phyloP scores from a whole-genome alignment of 1,284 basidiomycete genomes.

The Garcileccinum viscosum region DNA sequence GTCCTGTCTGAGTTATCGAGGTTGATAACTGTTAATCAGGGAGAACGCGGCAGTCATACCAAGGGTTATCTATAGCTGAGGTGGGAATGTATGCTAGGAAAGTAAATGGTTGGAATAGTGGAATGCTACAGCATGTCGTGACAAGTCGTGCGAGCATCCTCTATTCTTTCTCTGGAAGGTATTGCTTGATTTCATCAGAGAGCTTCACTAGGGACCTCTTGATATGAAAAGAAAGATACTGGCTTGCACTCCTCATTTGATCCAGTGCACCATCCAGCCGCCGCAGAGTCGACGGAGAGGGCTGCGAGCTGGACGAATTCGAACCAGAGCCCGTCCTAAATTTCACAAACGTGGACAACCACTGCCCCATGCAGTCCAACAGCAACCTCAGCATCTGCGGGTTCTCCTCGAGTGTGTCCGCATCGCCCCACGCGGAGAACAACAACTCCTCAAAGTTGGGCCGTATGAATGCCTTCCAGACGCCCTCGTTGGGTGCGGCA shows the following conservation, averaged over 20 bases:
- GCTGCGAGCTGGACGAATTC: neutral
- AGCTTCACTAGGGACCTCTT: no score
- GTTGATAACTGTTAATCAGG: no score
- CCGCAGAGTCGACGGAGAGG: neutral
- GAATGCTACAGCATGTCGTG: no score
- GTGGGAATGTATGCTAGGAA: no score
- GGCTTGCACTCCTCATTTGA: neutral
- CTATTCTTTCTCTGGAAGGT: no score
- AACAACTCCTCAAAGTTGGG: conserved; percentile 8
- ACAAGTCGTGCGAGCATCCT: no score
- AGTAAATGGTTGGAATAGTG: no score
- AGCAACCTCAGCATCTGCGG: conserved; percentile 11
- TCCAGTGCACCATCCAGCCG: neutral
- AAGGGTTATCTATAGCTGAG: no score
- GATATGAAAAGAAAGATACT: no score
- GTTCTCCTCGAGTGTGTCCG: conserved; percentile 11
- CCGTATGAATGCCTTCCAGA: conserved; percentile 9
- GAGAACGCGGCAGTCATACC: no score
- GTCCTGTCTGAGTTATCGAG: no score
- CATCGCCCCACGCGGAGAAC: conserved; percentile 7
- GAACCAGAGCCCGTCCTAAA: neutral
- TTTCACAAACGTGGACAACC: conserved; percentile 2
- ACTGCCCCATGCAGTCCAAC: conserved; percentile 6
- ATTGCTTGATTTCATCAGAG: no score
- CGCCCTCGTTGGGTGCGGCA: neutral